phyloP scores from a whole-genome alignment of 345 rosid species.

The Raphanus raphanistrum region DNA sequence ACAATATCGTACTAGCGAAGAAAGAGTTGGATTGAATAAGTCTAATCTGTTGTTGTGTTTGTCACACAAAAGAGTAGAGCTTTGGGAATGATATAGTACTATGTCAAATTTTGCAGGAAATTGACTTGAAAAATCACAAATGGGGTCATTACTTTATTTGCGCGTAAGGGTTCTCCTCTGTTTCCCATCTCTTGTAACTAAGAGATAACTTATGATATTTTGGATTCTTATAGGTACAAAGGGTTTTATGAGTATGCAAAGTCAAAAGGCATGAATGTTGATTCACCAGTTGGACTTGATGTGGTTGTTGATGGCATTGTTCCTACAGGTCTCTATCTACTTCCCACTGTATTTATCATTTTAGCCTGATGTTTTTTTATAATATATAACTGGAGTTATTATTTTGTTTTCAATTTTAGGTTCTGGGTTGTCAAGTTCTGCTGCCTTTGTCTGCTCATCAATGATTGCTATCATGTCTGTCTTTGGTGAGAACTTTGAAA shows the following conservation, averaged over 20 bases:
- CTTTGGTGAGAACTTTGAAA: conserved; percentile 61
- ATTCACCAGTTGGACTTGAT: conserved; percentile 80
- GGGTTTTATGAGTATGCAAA: conserved; percentile 75
- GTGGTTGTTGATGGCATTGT: conserved; percentile 87
- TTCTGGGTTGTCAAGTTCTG: conserved; percentile 92
- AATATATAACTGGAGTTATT: not conserved
- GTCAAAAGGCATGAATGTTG: conserved; percentile 68
- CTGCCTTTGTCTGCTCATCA: conserved; percentile 95
- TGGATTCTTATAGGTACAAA: conserved; percentile 62
- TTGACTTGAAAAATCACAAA: conserved; percentile 84
- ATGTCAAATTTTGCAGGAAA: conserved; percentile 49
- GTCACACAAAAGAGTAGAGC: not conserved
- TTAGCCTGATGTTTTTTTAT: not conserved
- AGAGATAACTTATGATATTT: not conserved
- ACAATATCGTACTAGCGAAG: not conserved
- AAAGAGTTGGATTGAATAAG: too few relatives aligned
- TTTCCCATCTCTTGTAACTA: not conserved
- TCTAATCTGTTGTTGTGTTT: not conserved
- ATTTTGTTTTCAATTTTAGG: conserved; percentile 44
- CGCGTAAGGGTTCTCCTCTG: conserved; percentile 52
- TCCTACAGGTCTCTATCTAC: conserved; percentile 75
- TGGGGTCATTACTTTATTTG: conserved; percentile 98
- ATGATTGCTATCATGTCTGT: conserved; percentile 95
- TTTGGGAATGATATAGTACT: not conserved
- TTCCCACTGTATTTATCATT: not conserved